Conservation (phyloP, 2,329 filamentous ascomycete genomes). For the Claviceps spartinae region DNA sequence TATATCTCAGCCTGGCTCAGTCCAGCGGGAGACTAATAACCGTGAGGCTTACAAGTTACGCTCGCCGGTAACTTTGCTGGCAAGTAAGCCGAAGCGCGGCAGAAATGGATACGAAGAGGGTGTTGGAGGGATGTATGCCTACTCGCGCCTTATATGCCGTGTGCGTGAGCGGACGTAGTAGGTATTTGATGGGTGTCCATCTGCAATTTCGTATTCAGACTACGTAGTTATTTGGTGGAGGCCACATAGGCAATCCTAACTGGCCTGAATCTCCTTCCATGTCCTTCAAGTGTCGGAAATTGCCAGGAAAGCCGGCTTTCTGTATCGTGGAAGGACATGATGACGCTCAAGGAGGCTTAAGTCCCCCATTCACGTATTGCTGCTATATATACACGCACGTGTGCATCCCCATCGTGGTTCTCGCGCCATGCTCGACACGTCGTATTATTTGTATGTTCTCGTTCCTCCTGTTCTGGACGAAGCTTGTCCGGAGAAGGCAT, state of each 20-base stretch:
- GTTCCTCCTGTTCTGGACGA: not conserved
- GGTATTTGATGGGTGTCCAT: conserved; percentile 2
- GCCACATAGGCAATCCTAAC: conserved; percentile 2
- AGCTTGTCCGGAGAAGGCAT: conserved; percentile 4
- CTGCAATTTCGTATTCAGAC: conserved; percentile 1
- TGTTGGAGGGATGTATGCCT: conserved; percentile 2
- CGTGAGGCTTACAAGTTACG: not conserved
- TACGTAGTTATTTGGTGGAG: conserved; percentile 6
- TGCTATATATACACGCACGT: conserved; percentile 8
- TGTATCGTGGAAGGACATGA: conserved; percentile 13
- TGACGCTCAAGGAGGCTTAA: conserved; percentile 10
- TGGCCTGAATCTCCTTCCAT: conserved; percentile 1
- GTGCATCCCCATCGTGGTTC: not conserved
- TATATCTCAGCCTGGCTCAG: not conserved
- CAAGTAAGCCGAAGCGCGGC: not conserved
- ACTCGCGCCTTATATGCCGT: not conserved
- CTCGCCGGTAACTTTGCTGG: not conserved
- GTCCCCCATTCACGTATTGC: not conserved
- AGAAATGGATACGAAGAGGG: not conserved
- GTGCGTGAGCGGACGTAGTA: conserved; percentile 2
- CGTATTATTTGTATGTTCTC: not conserved
- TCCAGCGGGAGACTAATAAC: not conserved
- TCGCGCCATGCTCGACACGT: conserved; percentile 4
- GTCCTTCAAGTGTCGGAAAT: conserved; percentile 9
- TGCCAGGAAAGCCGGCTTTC: conserved; percentile 5